Base-by-base conservation (phyloP, 305 asterid species). In the Fraxinus albicans region DNA sequence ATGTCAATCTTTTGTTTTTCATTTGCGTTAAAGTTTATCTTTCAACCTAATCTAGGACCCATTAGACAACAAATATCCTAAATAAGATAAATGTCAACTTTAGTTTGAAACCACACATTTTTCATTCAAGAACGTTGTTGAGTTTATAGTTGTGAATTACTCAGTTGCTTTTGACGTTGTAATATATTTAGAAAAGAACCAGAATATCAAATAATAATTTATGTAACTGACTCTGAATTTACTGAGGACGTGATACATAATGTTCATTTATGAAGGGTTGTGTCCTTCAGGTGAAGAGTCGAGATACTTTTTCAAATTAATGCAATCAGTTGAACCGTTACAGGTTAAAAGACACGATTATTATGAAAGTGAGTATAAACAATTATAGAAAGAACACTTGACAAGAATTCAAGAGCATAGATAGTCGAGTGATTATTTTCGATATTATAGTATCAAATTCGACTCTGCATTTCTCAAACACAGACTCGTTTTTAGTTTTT, bases 11-110 rank as follows among this genome's bases (percentile, higher is more conserved):
- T 70, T 85, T 63, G 15, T 77, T 84, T 76, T 81, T 36, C 67
- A 47, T 80, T 72, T 72, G 35, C 72, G 25, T 1, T 42, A 10
- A 17, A 70, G 33, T 38, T 35, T 60, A 81, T 69, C 79, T 79
- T 55, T 75, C 74, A 80, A 83, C 91, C 82, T 79, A 80, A 77
- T 81, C 23, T 81, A 40, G 50, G 76, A 53, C 76, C 76, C 44
- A 80, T 50, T 50, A 34, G 38, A 65, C 80, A 80, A 27, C 81
- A 75, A 82, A 35, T 82, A 70, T 79, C 75, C 70, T 82, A 25
- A 47, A 67, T 82, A 67, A 82, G 75, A 70, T 81, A 42, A 42
- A 19, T n/a, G 36, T 78, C 8, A 27, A 10, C 76, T 70, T 33
- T 13, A 29, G 76, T 70, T 19, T 58, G 29, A 58, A 58, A 3